Base-by-base conservation (phyloP, 257 asterid genomes). In the Ophiorrhiza pumila region DNA sequence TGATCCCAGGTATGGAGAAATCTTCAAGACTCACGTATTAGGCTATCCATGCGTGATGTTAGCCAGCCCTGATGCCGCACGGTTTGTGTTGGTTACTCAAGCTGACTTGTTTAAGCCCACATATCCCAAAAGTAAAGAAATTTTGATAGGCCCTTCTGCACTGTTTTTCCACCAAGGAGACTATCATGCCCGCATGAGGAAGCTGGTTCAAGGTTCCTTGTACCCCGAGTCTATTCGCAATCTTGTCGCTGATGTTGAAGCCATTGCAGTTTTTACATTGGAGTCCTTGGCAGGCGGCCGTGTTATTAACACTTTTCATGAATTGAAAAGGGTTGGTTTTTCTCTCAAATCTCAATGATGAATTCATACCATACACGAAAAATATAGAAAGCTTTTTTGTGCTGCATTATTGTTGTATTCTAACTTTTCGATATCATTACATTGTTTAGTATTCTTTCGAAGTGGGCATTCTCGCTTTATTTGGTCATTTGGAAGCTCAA, bases 21-120 rank as follows among this genome's bases (percentile, higher is more conserved):
- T 93, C 22, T 93, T 91, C 87, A 93, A 89, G 91, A 91, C 89
- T 1, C 86, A 83, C 46, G 78, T 93, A 9, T 83, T 93, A 7
- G 98, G 98, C 12, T 89, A 82, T 76, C 96, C 96, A 20, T 83
- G 96, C 69, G 92, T 93, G 56, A 89, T 93, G 98, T 55, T 91
- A 73, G 86, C 98, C 0, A 88, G 96, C 77, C 98, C 97, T 2
- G 96, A 91, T 0, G 98, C 98, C 7, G 96, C 93, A 65, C 82
- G 96, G 55, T 91, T 93, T 47, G 96, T 93, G 61, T 78, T 93
- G 7, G 87, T 87, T 3, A 85, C 75, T 4, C 83, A 82, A 53
- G 90, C 97, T 3, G 77, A 85, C 58, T 82, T 93, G 80, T 93
- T 93, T 89, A 93, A 82, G 85, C 98, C 98, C n/a, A 89, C 97